Percentiles rank a stretch among this genome's conserved stretches.
phyloP scores from a whole-genome alignment of 306 rosid species.

The Echinosophora koreensis region DNA sequence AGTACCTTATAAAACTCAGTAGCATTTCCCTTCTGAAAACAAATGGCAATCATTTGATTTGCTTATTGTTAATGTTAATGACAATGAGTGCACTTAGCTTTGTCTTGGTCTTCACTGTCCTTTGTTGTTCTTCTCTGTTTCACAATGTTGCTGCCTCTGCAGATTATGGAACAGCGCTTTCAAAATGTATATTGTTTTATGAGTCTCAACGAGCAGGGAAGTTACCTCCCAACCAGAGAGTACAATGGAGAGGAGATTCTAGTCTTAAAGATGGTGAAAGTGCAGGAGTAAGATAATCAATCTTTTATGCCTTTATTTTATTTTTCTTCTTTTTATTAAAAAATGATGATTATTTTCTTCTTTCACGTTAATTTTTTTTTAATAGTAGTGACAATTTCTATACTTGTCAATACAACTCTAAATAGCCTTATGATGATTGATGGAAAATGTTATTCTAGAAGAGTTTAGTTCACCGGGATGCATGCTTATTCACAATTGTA shows the following conservation, averaged over 20 bases:
- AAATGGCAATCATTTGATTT: not conserved
- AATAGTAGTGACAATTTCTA: not conserved
- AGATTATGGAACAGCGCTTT: constrained; percentile 55
- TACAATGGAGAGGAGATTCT: constrained; percentile 68
- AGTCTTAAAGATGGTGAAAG: constrained; percentile 63
- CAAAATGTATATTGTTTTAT: constrained; percentile 56
- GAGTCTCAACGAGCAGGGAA: constrained; percentile 76
- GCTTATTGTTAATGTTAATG: not conserved
- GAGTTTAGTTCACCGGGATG: too few species aligned
- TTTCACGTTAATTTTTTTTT: not conserved
- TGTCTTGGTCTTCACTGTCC: not conserved
- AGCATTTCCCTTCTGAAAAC: not conserved
- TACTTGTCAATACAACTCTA: too few species aligned
- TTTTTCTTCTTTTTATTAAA: not conserved
- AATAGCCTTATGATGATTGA: too few species aligned
- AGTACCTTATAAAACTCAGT: too few species aligned
- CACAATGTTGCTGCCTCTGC: constrained; percentile 24
- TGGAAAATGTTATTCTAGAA: too few species aligned
- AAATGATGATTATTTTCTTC: not conserved
- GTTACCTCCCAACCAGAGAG: constrained; percentile 55
- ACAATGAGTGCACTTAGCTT: constrained; percentile 2
- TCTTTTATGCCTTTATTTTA: not conserved
- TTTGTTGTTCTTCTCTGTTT: constrained; percentile 25
- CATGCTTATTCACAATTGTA: too few species aligned
- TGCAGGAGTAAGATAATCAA: constrained; percentile 46